Evolutionary conservation across 83 land plant genomes (phyloP), one percentile per base, ranked within the genome.

Genomic region (Diphasiastrum complanatum): DNA sequence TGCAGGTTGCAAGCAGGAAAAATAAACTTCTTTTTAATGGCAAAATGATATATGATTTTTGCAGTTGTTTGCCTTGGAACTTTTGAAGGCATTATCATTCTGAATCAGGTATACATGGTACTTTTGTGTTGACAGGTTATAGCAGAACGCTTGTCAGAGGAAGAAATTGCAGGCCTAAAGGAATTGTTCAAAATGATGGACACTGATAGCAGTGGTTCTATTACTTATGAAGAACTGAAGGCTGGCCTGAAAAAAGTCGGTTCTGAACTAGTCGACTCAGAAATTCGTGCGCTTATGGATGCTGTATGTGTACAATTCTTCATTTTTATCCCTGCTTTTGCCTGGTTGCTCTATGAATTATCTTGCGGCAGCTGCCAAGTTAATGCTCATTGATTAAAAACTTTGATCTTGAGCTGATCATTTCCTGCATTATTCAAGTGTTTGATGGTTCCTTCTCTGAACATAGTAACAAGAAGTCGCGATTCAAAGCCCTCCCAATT

Each of bases 141-240:
- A 46, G 87, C 87, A 41, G 83, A 80, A 69, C 73, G 73, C 38
- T 64, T 83, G 26, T 77, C 83, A 24, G 87, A 79, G 47, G 87
- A 83, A 56, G 87, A 83, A 68, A 83, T 83, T 45, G 83, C 78
- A 33, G 87, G 87, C 24, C 47, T 83, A 51, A 74, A 71, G 58
- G 83, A 83, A 63, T 36, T 79, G 58, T 83, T 83, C 72, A 69
- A 79, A 64, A 79, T 79, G 83, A 76, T 83, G 32, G 86, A 83
- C 49, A 70, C 82, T 22, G 86, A 83, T 45, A 54, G 66, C 23
- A 78, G 76, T 56, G 87, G 87, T 27, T 30, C 83, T 0, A 77
- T 84, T 58, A 80, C 87, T n/a, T 80, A 75, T 65, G 81, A 81
- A 30, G 81, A 81, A 57, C 70, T 81, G 1, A 77, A 81, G 33